Evolutionary conservation across 2,329 filamentous ascomycete genomes (phyloP), one percentile per base, ranked within the genome.

Genomic region (Fusarium citri): DNA sequence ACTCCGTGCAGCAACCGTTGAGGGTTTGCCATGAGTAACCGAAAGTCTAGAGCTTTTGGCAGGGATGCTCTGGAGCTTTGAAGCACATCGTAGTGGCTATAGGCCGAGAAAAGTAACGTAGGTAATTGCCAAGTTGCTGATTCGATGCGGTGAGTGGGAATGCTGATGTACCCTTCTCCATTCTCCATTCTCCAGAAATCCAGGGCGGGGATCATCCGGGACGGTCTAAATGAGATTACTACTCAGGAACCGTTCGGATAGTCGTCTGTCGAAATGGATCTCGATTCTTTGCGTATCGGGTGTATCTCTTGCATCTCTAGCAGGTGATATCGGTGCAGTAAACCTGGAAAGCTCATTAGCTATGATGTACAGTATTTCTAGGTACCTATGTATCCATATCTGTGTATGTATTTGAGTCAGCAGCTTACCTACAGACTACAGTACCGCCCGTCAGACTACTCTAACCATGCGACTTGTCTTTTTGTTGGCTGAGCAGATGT

Each of bases 141-240:
- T 74, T 73, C 59, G 66, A 64, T 59, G 57, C 42, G 57, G 59
- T 58, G 57, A 46, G 54, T 55, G 63, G 54, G 63, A 61, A 62
- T 59, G 59, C 59, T 46, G 37, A 68, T 68, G 63, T 74, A 55
- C 64, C 59, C 61, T 64, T 74, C 70, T 65, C 55, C 68, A 58
- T 50, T 37, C 48, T 37, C 30, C 59, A 65, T 65, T 74, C 70
- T 65, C 53, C 68, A 59, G 60, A 70, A 68, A 46, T 59, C 47
- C 60, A 64, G 56, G 51, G 59, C 68, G 57, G 66, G 59, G 63
- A 66, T 64, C 48, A 42, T 55, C 54, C 42, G 42, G 48, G 66
- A 59, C 53, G 41, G 34, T 54, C 42, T 42, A 56, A 56, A 69
- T 34, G 50, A 64, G 43, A 54, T 43, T 60, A 40, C 40, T 60